Conservation (phyloP, 345 rosid genomes). For the Melastoma malabathricum region DNA sequence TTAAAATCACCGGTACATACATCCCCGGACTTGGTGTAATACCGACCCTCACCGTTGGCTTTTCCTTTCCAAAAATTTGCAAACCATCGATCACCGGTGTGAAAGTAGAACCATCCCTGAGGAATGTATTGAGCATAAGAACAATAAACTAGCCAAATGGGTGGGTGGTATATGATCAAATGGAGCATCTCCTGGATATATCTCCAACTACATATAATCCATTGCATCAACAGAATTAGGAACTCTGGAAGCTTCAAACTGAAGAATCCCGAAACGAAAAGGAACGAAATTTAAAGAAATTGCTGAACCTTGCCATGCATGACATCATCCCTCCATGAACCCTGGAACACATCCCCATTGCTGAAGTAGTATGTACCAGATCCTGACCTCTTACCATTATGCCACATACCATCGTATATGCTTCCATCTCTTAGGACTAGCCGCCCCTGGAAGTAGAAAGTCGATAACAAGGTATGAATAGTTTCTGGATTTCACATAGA, state of each 20-base stretch:
- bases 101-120: conserved; percentile 96
- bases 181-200: too few species aligned
- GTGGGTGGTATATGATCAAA: too few species aligned
- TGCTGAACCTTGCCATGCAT: conserved; percentile 86
- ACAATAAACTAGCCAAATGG: not conserved
- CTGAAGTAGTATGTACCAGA: conserved; percentile 79
- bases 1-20: conserved; percentile 71
- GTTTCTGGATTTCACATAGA: not conserved
- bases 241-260: not conserved
- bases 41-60: conserved; percentile 87
- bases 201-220: too few species aligned
- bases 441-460: conserved; percentile 46
- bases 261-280: not conserved
- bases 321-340: conserved; percentile 90
- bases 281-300: conserved; percentile 4
- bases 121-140: conserved; percentile 6
- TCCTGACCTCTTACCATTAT: conserved; percentile 80
- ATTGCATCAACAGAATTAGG: too few species aligned
- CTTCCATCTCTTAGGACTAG: conserved; percentile 69
- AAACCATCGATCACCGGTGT: conserved; percentile 82
- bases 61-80: conserved; percentile 99
- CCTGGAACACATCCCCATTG: conserved; percentile 96
- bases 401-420: conserved; percentile 94
- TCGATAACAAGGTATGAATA: conserved; percentile 1
- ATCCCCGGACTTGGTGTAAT: conserved; percentile 70